Conservation (phyloP, 495 filamentous ascomycete species). For the Aspergillus mulundensis region DNA sequence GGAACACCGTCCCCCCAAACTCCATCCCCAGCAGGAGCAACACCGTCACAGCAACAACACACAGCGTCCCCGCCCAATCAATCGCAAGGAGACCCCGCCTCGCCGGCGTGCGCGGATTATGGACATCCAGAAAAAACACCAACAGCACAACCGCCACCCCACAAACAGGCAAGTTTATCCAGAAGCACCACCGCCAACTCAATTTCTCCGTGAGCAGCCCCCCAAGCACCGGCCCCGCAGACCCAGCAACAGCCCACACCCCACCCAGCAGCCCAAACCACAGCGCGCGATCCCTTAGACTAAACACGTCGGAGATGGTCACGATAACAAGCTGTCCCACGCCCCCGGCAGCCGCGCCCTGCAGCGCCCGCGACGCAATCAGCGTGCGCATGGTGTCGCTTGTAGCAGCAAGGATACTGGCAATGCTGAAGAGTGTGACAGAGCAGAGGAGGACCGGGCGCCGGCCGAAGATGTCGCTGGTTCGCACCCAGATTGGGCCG, state of each 20-base stretch:
- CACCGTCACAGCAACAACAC: conserved; percentile 59
- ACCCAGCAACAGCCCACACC: conserved; percentile 61
- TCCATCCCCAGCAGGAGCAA: conserved; percentile 70
- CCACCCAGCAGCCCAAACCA: conserved; percentile 50
- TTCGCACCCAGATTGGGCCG: conserved; percentile 53
- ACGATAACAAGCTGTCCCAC: conserved; percentile 70
- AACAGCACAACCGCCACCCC: conserved; percentile 58
- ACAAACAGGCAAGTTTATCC: conserved; percentile 48
- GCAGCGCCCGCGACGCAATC: conserved; percentile 63
- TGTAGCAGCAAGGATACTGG: conserved; percentile 57
- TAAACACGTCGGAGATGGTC: conserved; percentile 66
- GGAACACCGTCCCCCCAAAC: conserved; percentile 59
- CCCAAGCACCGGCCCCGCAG: conserved; percentile 61
- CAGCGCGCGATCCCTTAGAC: conserved; percentile 47
- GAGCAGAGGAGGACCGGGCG: conserved; percentile 65
- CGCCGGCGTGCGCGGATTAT: conserved; percentile 40
- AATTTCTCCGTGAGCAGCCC: conserved; percentile 56
- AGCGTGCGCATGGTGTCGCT: conserved; percentile 61
- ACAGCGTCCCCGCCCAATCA: conserved; percentile 61
- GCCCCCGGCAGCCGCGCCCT: conserved; percentile 69
- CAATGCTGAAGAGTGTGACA: conserved; percentile 61
- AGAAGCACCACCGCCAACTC: conserved; percentile 51
- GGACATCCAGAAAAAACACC: conserved; percentile 62
- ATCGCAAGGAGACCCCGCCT: conserved; percentile 60
- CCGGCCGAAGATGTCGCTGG: conserved; percentile 73